A percentile compares a stretch with the other conserved stretches of the same genome.
Evolutionary conservation across 1,139 yeast genomes (phyloP).

Genomic region (Yamadazyma dushanensis): DNA sequence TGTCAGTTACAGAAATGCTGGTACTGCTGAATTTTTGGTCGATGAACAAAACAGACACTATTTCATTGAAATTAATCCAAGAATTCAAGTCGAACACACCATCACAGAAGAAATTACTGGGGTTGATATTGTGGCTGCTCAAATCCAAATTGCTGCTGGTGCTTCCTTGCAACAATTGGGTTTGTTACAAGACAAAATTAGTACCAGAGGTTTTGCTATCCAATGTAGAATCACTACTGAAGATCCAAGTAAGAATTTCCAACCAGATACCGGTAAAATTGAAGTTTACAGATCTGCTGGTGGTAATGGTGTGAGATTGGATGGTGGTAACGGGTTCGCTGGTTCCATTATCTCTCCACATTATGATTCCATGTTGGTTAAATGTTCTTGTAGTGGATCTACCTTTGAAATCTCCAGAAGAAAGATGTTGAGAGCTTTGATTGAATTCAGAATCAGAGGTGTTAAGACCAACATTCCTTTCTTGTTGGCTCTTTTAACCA

Average conservation of each 20-base stretch:
- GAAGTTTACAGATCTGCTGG: constrained; percentile 99
- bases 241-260: constrained; percentile 95
- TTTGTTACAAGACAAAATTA: constrained; percentile 87
- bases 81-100: constrained; percentile 98
- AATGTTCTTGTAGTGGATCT: constrained; percentile 95
- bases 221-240: constrained; percentile 99
- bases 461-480: constrained; percentile 98
- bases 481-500: constrained; percentile 86
- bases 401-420: constrained; percentile 96
- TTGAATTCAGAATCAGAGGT: constrained; percentile 98
- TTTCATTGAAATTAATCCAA: constrained; percentile 97
- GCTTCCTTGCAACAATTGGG: constrained; percentile 92
- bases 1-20: constrained; percentile 94
- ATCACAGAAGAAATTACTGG: constrained; percentile 99
- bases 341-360: constrained; percentile 97
- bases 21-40: constrained; percentile 97
- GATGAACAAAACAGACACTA: constrained; percentile 94
- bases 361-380: constrained; percentile 97
- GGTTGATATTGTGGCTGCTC: constrained; percentile 96
- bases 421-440: constrained; percentile 94
- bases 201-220: constrained; percentile 96
- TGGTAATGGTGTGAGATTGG: constrained; percentile 98
- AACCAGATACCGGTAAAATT: constrained; percentile 97
- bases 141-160: constrained; percentile 98
- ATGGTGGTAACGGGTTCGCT: constrained; percentile 99